Conservation (phyloP, 768 basidiomycete species). For the Hypsizygus marmoreus region DNA sequence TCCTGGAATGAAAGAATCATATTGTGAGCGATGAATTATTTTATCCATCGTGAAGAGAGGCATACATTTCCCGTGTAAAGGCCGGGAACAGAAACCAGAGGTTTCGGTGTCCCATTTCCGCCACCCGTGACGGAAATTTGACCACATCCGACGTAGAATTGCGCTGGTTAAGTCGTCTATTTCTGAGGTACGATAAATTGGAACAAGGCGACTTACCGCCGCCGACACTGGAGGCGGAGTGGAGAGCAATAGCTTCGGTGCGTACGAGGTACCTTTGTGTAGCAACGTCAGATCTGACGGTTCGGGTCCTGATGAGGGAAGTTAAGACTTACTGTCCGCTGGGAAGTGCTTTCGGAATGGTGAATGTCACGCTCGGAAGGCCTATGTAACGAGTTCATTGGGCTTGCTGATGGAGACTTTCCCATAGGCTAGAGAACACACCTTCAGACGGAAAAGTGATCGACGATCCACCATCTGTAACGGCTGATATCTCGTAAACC, state of each 20-base stretch:
- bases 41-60: background rate
- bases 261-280: constrained; percentile 15
- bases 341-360: constrained; percentile 12
- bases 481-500: constrained; percentile 42
- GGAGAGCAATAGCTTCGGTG: constrained; percentile 15
- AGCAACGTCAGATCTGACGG: background rate
- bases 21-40: background rate
- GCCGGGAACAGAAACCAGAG: constrained; percentile 18
- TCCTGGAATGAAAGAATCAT: constrained; percentile 3
- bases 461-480: constrained; percentile 39
- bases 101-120: constrained; percentile 16
- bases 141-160: constrained; percentile 22
- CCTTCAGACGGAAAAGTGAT: constrained; percentile 41
- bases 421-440: constrained; percentile 8
- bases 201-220: constrained; percentile 14
- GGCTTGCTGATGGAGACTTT: constrained; percentile 4
- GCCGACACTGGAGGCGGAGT: constrained; percentile 9
- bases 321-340: constrained; percentile 12
- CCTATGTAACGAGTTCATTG: constrained; percentile 7
- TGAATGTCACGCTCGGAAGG: constrained; percentile 14
- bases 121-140: constrained; percentile 21
- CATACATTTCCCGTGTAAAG: constrained; percentile 15
- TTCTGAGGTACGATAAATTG: background rate
- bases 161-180: constrained; percentile 8
- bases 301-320: background rate